Conservation (phyloP, 2,329 filamentous ascomycete species). For the Acrodontium crateriforme region DNA sequence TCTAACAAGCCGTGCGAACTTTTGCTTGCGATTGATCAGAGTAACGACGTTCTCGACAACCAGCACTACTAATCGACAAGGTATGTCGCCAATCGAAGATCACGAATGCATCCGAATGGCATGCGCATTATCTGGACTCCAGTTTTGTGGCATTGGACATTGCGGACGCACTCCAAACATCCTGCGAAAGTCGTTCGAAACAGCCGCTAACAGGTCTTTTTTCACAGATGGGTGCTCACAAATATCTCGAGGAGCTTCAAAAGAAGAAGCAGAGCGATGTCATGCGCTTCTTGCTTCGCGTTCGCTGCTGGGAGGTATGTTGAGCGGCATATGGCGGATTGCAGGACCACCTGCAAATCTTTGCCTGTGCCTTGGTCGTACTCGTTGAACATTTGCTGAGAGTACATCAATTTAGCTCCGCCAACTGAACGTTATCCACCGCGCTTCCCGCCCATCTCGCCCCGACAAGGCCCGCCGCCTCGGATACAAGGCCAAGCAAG, state of each 20-base stretch:
- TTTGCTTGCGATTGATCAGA: slow-evolving; percentile 3
- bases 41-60: slow-evolving; percentile 3
- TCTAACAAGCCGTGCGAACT: too few species aligned
- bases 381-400: slow-evolving; percentile 99
- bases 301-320: slow-evolving; percentile 97
- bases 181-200: too few species aligned
- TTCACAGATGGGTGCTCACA: slow-evolving; percentile 90
- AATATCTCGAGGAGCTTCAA: slow-evolving; percentile 99
- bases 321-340: slow-evolving; percentile 20
- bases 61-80: slow-evolving; percentile 13
- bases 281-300: slow-evolving; percentile 98
- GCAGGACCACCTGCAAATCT: slow-evolving; percentile 3
- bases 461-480: slow-evolving; percentile 99
- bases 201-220: too few species aligned
- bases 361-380: slow-evolving; percentile 43
- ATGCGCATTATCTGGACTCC: too few species aligned
- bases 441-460: slow-evolving; percentile 91
- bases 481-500: slow-evolving; percentile 99
- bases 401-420: slow-evolving; percentile 99
- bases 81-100: too few species aligned
- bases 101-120: too few species aligned
- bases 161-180: too few species aligned
- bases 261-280: slow-evolving; percentile 99
- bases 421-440: slow-evolving; percentile 99
- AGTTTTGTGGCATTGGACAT: too few species aligned